Evolutionary conservation across 2,329 filamentous ascomycete species (phyloP), one percentile per base, ranked within the genome.

Genomic region (Pyrenochaeta sp.): DNA sequence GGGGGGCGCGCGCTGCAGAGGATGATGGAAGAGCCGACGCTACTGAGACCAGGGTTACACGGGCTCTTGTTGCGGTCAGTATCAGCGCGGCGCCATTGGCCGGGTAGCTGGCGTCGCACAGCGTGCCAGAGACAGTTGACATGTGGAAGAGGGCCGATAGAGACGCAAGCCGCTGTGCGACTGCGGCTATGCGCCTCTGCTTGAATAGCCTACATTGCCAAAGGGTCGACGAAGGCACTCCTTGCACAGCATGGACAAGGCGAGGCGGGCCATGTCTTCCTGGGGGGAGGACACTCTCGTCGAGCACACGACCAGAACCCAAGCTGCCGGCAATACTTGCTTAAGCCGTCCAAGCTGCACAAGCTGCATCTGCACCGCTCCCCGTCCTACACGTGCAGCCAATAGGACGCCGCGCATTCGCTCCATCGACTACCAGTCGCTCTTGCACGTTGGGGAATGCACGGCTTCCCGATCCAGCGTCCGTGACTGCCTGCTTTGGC

Each of bases 31-130:
- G 47, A 52, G 52, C 42, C 56, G 53, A 56, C 48, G 48, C 57
- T 62, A 60, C 48, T 41, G 52, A 30, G 23, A 29, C 23, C 4
- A 23, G 40, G 40, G 40, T 39, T 20, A 39, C 36, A 39, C 36
- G 36, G 48, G 30, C 49, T 44, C 42, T 44, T 52, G 41, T 59
- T 56, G 63, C 56, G 52, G 54, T 58, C 56, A 61, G 55, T 56
- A 49, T 50, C 54, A 51, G 33, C 46, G 18, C 39, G 43, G 17
- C 44, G 35, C 47, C 40, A 63, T 63, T 63, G 60, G 60, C 51
- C 47, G 49, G 36, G 42, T 2, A 1, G 18, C 32, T 10, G 15
- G 35, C 18, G 21, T 45, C 5, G 40, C 45, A 49, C 56, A 18
- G 43, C 50, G 45, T 35, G 39, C 44, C 52, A 37, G 23, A 40